Percentiles rank a stretch among this genome's conserved stretches.
Conservation (phyloP, 345 rosid species). For the Nephelium lappaceum region DNA sequence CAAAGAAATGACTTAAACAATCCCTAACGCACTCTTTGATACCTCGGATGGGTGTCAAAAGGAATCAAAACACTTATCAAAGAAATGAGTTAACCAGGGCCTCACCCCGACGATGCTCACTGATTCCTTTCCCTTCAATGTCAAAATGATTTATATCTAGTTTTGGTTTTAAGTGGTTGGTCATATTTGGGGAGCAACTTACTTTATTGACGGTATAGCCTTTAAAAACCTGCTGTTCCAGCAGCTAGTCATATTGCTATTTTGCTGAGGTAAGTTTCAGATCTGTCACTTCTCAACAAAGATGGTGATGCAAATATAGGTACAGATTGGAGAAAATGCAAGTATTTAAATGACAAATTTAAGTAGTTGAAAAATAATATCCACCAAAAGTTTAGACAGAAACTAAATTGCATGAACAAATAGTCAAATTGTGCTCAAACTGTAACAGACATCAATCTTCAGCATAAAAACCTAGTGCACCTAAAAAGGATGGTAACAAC, state of each 20-base stretch:
- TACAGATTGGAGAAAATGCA: not conserved
- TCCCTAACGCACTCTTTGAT: too few species aligned
- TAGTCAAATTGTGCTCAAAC: constrained; percentile 17
- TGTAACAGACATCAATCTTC: not conserved
- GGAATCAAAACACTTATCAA: not conserved
- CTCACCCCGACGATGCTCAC: not conserved
- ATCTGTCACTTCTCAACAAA: too few species aligned
- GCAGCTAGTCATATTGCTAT: too few species aligned
- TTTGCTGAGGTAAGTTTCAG: too few species aligned
- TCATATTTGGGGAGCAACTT: not conserved
- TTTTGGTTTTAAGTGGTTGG: not conserved
- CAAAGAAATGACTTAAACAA: too few species aligned
- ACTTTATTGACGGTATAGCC: too few species aligned
- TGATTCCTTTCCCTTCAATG: not conserved
- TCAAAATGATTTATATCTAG: not conserved
- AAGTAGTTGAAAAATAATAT: not conserved
- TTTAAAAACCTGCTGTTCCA: too few species aligned
- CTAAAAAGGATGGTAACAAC: not conserved
- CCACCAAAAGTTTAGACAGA: not conserved
- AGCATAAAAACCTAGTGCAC: constrained; percentile 2
- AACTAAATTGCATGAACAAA: not conserved
- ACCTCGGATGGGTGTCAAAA: not conserved
- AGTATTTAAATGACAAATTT: not conserved
- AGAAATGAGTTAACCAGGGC: not conserved
- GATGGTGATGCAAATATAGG: too few species aligned